Conservation (phyloP, 176 grass and related monocot genomes). For the Avena atlantica region DNA sequence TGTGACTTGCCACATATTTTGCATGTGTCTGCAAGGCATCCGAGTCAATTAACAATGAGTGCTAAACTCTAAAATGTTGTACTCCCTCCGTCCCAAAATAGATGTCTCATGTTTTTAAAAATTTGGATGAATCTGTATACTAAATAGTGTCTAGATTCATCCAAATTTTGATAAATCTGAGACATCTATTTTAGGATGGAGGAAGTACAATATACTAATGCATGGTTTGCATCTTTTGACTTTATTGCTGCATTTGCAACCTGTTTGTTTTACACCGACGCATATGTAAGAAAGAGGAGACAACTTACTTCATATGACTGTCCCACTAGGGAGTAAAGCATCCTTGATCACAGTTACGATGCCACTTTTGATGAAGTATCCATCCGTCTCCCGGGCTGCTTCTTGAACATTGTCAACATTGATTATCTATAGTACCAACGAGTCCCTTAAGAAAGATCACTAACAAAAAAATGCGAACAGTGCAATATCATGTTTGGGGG, state of each 20-base stretch:
- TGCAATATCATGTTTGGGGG: background rate
- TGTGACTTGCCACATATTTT: background rate
- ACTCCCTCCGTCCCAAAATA: too few relatives aligned
- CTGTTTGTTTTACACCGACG: slow-evolving; percentile 11
- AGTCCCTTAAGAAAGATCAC: slow-evolving; percentile 7
- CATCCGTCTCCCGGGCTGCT: slow-evolving; percentile 85
- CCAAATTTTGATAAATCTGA: too few relatives aligned
- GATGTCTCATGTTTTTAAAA: too few relatives aligned
- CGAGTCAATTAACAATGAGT: background rate
- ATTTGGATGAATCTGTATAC: too few relatives aligned
- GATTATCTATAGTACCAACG: slow-evolving; percentile 67
- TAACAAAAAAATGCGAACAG: background rate
- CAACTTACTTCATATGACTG: slow-evolving; percentile 75
- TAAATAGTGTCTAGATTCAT: too few relatives aligned
- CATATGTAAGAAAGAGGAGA: background rate
- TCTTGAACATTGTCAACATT: slow-evolving; percentile 87
- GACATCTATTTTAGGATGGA: too few relatives aligned
- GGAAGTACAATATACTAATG: background rate
- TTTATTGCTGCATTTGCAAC: slow-evolving; percentile 20
- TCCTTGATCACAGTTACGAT: slow-evolving; percentile 95
- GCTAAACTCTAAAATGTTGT: background rate
- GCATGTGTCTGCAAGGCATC: slow-evolving; percentile 17
- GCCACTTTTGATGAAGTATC: slow-evolving; percentile 97
- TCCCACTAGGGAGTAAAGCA: slow-evolving; percentile 86
- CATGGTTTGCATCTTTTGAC: slow-evolving; percentile 11